Evolutionary conservation across 225 moss, liverwort and hornwort genomes (phyloP), one percentile per base, ranked within the genome.

Genomic region (Takakia lepidozioides): DNA sequence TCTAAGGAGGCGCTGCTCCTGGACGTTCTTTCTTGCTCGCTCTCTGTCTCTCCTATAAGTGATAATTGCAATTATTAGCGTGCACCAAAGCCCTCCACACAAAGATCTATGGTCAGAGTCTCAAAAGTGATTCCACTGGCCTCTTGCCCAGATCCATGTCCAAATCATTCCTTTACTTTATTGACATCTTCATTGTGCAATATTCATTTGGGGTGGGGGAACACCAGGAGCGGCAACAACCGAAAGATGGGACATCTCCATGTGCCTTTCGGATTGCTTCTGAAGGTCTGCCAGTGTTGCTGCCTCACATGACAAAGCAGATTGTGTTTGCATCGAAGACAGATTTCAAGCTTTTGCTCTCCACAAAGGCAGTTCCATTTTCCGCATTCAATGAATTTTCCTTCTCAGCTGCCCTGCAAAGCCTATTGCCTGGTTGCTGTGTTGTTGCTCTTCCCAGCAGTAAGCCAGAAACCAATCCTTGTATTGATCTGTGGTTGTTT

Each of bases 261-360:
- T 87, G 87, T 62, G 69, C 81, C 18, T 92, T 87, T 65, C 78
- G 92, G 59, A 87, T 92, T 69, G 85, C 82, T 20, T 92, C 92
- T 18, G 87, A 92, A 56, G 87, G 92, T 22, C 68, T 88, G 30
- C 85, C 87, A 38, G 79, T 70, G 13, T 59, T 92, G 48, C 55
- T 88, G 43, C 87, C 87, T 42, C 87, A 92, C 63, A 87, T 92
- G 87, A 77, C 70, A 11, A 92, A 73, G 67, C 92, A 92, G 66
- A 92, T 88, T 25, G 58, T 92, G 9, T 67, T 64, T 6, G 73
- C 72, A 27, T 69, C 74, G 6, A 62, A 67, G 55, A 70, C 66
- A 35, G 92, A 92, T 50, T 88, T 92, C 40, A 72, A 65, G 70
- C 66, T 72, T 46, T 58, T 92, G 56, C 85, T 88, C 48, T 66